phyloP scores from a whole-genome alignment of 164 flowering plant species.

The Vitis rotundifolia region DNA sequence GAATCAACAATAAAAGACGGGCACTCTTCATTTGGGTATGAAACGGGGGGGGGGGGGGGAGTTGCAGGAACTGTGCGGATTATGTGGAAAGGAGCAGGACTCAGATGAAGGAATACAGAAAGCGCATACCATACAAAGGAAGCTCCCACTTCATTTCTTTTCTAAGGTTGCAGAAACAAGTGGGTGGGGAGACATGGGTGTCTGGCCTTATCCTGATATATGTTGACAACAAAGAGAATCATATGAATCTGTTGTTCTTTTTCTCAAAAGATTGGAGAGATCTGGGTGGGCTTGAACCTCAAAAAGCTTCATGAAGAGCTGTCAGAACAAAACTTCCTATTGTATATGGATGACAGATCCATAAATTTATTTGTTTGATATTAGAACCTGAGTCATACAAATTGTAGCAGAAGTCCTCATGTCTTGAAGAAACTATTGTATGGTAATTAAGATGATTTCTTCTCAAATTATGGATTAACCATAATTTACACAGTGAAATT shows the following conservation, averaged over 20 bases:
- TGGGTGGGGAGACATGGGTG: conserved; percentile 21
- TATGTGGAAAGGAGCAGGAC: not conserved
- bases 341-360: too few relatives aligned
- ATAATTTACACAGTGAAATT: too few relatives aligned
- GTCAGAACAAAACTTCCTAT: too few relatives aligned
- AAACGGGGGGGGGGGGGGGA: not conserved
- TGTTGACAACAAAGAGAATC: too few relatives aligned
- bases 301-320: too few relatives aligned
- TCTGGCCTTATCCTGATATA: conserved; percentile 5
- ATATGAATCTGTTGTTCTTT: conserved; percentile 13
- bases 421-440: too few relatives aligned
- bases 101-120: not conserved
- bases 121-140: not conserved
- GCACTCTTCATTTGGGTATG: conserved; percentile 2
- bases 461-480: too few relatives aligned
- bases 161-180: conserved; percentile 9
- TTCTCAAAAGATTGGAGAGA: conserved; percentile 18
- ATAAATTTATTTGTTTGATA: too few relatives aligned
- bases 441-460: too few relatives aligned
- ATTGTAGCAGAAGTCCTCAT: too few relatives aligned
- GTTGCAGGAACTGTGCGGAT: not conserved
- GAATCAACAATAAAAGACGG: not conserved
- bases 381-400: too few relatives aligned
- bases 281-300: conserved; percentile 13
- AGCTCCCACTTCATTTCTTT: conserved; percentile 14